Conservation (phyloP, 768 basidiomycete species). For the Auriscalpium orientale region DNA sequence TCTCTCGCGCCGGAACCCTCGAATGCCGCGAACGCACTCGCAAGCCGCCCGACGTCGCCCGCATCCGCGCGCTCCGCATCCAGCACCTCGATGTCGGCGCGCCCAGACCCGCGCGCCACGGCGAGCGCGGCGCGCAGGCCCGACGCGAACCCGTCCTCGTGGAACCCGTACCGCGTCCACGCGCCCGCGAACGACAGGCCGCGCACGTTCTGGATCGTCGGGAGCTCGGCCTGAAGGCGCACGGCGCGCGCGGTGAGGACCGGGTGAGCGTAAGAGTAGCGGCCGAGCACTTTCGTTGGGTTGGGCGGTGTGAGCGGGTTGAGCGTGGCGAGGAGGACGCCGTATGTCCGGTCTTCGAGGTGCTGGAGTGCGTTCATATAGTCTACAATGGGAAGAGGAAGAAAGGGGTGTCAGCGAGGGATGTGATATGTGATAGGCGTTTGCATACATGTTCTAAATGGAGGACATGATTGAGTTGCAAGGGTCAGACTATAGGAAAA, state of each 20-base stretch:
- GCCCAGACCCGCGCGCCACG: not conserved
- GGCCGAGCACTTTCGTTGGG: constrained; percentile 35
- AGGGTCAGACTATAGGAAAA: not conserved
- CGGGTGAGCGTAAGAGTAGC: constrained; percentile 63
- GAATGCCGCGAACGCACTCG: not conserved
- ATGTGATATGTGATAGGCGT: not conserved
- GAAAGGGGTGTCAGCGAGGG: not conserved
- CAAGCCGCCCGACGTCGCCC: not conserved
- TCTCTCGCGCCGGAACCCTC: not conserved
- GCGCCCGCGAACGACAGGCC: constrained; percentile 60
- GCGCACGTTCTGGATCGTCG: constrained; percentile 52
- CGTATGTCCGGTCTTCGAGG: constrained; percentile 44
- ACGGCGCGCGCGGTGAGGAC: constrained; percentile 54
- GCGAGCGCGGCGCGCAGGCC: constrained; percentile 30
- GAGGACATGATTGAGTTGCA: constrained; percentile 29
- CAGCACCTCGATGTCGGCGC: not conserved
- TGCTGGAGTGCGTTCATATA: constrained; percentile 75
- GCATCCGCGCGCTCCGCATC: not conserved
- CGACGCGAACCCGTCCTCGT: constrained; percentile 67
- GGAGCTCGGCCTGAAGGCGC: constrained; percentile 43
- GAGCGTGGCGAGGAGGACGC: constrained; percentile 63
- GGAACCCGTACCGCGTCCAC: constrained; percentile 73
- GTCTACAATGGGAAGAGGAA: constrained; percentile 28
- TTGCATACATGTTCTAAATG: constrained; percentile 2
- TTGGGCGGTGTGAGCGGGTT: constrained; percentile 62